A percentile compares a stretch with the other conserved stretches of the same genome.
Conservation (phyloP, 345 rosid genomes). For the Eutrema japonicum region DNA sequence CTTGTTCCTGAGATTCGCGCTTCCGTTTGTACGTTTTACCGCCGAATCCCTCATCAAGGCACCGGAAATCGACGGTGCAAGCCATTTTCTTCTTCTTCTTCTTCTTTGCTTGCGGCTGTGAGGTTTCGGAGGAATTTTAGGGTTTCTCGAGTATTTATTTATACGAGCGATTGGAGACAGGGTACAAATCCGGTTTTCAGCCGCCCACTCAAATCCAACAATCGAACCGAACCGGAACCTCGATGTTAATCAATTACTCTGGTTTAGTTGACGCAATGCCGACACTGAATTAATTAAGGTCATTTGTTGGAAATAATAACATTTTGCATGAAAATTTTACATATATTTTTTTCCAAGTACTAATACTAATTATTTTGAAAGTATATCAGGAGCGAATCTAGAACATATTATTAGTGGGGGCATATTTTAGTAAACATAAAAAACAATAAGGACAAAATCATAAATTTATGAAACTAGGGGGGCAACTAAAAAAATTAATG, state of each 20-base stretch:
- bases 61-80: slow-evolving; percentile 82
- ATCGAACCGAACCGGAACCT: slow-evolving; percentile 27
- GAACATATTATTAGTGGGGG: too few species aligned
- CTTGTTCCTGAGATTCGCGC: slow-evolving; percentile 48
- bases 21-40: slow-evolving; percentile 92
- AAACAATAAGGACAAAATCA: too few species aligned
- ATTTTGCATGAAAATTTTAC: neutral
- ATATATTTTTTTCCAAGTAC: too few species aligned
- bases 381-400: too few species aligned
- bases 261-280: slow-evolving; percentile 4
- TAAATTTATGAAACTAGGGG: too few species aligned
- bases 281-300: neutral
- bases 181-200: slow-evolving; percentile 12
- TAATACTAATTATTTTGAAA: too few species aligned
- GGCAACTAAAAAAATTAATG: too few species aligned
- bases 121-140: neutral
- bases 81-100: slow-evolving; percentile 58
- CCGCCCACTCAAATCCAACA: neutral
- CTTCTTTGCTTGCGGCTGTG: slow-evolving; percentile 31
- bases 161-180: slow-evolving; percentile 1
- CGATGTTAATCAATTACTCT: neutral
- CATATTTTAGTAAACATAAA: too few species aligned
- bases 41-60: slow-evolving; percentile 93
- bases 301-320: neutral
- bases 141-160: slow-evolving; percentile 24